Evolutionary conservation across 1,284 basidiomycete genomes (phyloP), one percentile per base, ranked within the genome.

Genomic region (Coniophora puteana): DNA sequence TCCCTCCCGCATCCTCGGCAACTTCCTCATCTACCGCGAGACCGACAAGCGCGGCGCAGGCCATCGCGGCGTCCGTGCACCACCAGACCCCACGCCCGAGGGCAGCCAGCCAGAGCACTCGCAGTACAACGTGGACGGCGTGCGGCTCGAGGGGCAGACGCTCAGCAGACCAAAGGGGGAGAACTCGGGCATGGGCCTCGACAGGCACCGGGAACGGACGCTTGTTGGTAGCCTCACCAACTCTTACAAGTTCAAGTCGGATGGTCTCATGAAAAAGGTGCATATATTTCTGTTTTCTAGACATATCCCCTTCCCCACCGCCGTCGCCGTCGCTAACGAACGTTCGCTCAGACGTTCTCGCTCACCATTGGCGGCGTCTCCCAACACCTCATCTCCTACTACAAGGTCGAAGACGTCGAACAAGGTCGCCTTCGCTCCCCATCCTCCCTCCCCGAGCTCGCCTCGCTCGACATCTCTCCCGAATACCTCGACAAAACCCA

Each of bases 251-350:
- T 95, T 95, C 74, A 93, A 93, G 59, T 66, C 76, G 0, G 85
- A 89, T 43, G 93, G 93, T 4, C 74, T 97, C 62, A 92, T 96
- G 76, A 97, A 97, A 73, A 96, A 96, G 80, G 91, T 91, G n/a
- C n/a, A n/a, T n/a, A n/a, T n/a, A n/a, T n/a, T n/a, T n/a, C 40
- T 52, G 77, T 53, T 45, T 35, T 45, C 47, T 41, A 31, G 43
- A 28, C 37, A 27, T 8, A 29, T 14, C 44, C 41, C 27, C 37
- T 16, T 35, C 25, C 33, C 40, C 35, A 11, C 27, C 21, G 23
- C 40, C 38, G 26, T 24, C 36, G n/a, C n/a, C n/a, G n/a, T 47
- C 49, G 47, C 53, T 48, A 53, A 53, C 54, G 55, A 46, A 40
- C 31, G 31, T 27, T 32, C 26, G 18, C 21, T 16, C 59, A 95